These are phyloP conservation scores for Emergomyces pasteurianus DNA, from an alignment of 2,329 filamentous ascomycete species.

Conservation along the genomic window DNA sequence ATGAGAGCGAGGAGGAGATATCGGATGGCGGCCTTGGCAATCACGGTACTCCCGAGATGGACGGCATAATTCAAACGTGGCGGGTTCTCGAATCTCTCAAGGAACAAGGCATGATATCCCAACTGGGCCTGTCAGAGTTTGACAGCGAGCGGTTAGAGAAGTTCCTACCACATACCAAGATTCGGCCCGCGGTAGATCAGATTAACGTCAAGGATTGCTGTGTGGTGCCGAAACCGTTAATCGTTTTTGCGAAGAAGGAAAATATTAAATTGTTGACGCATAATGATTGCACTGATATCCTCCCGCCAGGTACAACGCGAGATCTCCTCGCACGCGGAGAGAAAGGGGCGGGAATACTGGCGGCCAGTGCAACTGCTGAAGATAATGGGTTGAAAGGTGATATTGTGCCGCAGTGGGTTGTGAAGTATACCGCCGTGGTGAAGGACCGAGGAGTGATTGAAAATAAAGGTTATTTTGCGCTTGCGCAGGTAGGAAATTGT, in stretches of 20 bases:
- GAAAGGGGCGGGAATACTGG: slow-evolving; percentile 63
- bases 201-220: slow-evolving; percentile 96
- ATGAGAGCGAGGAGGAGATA: slow-evolving; percentile 40
- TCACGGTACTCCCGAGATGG: slow-evolving; percentile 31
- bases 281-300: slow-evolving; percentile 83
- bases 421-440: slow-evolving; percentile 94
- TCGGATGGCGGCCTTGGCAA: slow-evolving; percentile 19
- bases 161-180: slow-evolving; percentile 58
- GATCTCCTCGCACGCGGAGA: slow-evolving; percentile 66
- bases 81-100: slow-evolving; percentile 60
- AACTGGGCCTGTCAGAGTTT: slow-evolving; percentile 82
- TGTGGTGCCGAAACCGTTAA: slow-evolving; percentile 79
- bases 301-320: slow-evolving; percentile 72
- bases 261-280: slow-evolving; percentile 84
- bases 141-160: slow-evolving; percentile 69
- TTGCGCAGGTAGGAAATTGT: slow-evolving; percentile 54
- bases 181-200: slow-evolving; percentile 78
- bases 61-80: slow-evolving; percentile 56
- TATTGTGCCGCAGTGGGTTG: slow-evolving; percentile 81
- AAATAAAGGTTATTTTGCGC: slow-evolving; percentile 95
- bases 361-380: slow-evolving; percentile 41
- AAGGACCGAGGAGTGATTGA: slow-evolving; percentile 90
- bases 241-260: slow-evolving; percentile 69
- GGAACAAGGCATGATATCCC: slow-evolving; percentile 55
- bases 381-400: slow-evolving; percentile 58